These are phyloP conservation scores for Tremella mesenterica DNA, from an alignment of 768 basidiomycete species.

Conservation along the genomic window DNA sequence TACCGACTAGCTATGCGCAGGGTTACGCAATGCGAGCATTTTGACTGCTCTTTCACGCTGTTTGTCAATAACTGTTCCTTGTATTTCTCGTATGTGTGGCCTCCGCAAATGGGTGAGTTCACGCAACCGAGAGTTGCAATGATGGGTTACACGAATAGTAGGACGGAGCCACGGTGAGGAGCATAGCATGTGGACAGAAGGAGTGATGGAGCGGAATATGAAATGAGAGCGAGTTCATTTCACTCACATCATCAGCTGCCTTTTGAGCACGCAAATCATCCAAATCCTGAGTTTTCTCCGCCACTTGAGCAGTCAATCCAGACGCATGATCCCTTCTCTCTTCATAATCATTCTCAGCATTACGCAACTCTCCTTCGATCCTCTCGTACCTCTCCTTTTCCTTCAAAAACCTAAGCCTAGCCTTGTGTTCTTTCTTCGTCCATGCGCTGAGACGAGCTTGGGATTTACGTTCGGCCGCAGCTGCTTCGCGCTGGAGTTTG, in stretches of 20 bases:
- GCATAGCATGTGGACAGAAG: too few species aligned
- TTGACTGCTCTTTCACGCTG: conserved; percentile 44
- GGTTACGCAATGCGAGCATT: conserved; percentile 42
- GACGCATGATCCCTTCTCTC: conserved; percentile 54
- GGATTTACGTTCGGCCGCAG: conserved; percentile 55
- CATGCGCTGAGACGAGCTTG: conserved; percentile 53
- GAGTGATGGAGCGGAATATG: too few species aligned
- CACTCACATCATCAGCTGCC: conserved; percentile 57
- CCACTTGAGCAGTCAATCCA: conserved; percentile 56
- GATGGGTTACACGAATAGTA: neutral
- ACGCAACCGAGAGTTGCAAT: too few species aligned
- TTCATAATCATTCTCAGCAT: conserved; percentile 43
- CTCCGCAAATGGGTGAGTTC: too few species aligned
- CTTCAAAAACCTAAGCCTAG: conserved; percentile 55
- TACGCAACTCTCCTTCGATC: conserved; percentile 39
- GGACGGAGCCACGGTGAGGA: too few species aligned
- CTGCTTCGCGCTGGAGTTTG: conserved; percentile 58
- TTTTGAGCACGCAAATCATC: conserved; percentile 59
- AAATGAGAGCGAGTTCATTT: too few species aligned
- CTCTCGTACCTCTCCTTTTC: conserved; percentile 50
- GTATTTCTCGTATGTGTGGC: too few species aligned
- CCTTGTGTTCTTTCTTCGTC: conserved; percentile 55
- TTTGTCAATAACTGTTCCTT: neutral
- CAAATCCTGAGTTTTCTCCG: conserved; percentile 65
- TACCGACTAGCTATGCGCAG: conserved; percentile 37